Percentiles rank a stretch among this genome's conserved stretches.
These are phyloP conservation scores for Daldinia decipiens DNA, from an alignment of 495 filamentous ascomycete species.

Conservation along the genomic window DNA sequence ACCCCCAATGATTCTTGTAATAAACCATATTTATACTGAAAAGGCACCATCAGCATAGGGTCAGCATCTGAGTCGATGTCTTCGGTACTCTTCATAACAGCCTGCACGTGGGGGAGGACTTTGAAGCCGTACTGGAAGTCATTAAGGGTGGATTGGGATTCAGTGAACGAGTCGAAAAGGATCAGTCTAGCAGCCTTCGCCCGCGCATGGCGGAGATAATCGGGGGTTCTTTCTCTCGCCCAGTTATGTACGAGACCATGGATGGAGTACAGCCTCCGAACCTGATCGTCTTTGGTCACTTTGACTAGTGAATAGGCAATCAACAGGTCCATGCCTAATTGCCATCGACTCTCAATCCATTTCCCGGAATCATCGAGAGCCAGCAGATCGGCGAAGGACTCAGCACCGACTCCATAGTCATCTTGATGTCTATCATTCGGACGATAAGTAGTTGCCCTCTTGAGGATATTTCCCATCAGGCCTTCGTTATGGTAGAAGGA, in stretches of 20 bases:
- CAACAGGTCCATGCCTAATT: background rate
- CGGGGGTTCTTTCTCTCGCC: constrained; percentile 3
- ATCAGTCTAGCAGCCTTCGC: background rate
- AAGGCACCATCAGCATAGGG: no score
- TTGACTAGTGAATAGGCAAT: constrained; percentile 9
- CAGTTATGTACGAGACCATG: constrained; percentile 6
- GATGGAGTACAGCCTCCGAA: background rate
- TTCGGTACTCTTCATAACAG: background rate
- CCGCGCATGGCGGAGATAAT: background rate
- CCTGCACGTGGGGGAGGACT: background rate
- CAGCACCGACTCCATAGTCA: background rate
- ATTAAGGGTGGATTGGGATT: background rate
- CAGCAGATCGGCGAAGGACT: constrained; percentile 5
- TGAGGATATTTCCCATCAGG: background rate
- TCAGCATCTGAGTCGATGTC: no score
- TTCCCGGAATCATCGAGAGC: background rate
- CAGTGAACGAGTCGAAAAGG: constrained; percentile 5
- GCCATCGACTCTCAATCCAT: constrained; percentile 1
- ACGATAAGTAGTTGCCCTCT: background rate
- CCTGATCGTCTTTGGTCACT: background rate
- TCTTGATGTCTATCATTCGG: background rate
- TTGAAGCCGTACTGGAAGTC: background rate
- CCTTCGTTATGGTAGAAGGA: constrained; percentile 15
- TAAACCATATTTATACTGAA: no score
- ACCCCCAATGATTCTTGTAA: no score